phyloP scores from a whole-genome alignment of 2,329 filamentous ascomycete genomes.

The Clarireedia paspali region DNA sequence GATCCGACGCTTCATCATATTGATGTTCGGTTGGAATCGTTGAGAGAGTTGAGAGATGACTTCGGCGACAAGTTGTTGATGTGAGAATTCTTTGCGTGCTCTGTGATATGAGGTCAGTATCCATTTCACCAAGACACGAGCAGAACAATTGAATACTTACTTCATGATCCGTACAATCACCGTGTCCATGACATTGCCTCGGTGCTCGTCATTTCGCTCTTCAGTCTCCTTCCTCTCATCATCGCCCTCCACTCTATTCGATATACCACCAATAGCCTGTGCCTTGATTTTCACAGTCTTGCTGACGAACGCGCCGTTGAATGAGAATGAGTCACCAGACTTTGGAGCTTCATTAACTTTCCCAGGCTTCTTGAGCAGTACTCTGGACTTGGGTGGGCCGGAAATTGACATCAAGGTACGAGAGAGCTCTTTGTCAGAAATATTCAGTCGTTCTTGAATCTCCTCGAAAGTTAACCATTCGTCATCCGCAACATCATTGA shows the following conservation, averaged over 20 bases:
- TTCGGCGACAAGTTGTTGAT: constrained; percentile 63
- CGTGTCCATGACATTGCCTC: constrained; percentile 65
- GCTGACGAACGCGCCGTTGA: constrained; percentile 75
- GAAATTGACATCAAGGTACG: constrained; percentile 75
- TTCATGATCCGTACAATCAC: constrained; percentile 81
- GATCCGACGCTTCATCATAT: constrained; percentile 74
- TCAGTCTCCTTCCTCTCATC: constrained; percentile 64
- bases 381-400: constrained; percentile 72
- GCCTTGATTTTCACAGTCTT: constrained; percentile 85
- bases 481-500: constrained; percentile 64
- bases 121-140: background rate
- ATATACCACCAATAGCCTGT: constrained; percentile 65
- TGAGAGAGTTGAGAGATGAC: constrained; percentile 60
- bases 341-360: constrained; percentile 63
- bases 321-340: constrained; percentile 67
- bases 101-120: constrained; percentile 40
- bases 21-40: constrained; percentile 69
- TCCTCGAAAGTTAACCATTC: constrained; percentile 58
- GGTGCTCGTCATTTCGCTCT: constrained; percentile 65
- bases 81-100: constrained; percentile 64
- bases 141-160: constrained; percentile 40
- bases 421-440: constrained; percentile 65
- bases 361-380: constrained; percentile 73
- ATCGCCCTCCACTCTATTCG: constrained; percentile 77
- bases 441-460: constrained; percentile 75